phyloP scores from a whole-genome alignment of 257 asterid species.

The Euphrasia confusa region DNA sequence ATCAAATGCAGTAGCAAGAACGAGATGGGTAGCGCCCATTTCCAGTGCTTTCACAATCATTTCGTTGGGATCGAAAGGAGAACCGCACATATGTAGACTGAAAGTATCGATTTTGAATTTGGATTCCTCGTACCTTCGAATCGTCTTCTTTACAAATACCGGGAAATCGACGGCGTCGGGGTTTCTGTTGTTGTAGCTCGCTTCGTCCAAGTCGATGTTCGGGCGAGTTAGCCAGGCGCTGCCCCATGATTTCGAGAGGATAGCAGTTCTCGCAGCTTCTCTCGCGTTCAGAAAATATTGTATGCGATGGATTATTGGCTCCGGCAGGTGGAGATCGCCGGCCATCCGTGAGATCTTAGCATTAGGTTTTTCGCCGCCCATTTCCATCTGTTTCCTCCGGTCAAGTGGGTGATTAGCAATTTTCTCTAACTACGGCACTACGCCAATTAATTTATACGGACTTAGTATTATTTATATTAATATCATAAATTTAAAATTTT shows the following conservation, averaged over 20 bases:
- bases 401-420: too few species aligned
- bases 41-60: not conserved
- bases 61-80: too few species aligned
- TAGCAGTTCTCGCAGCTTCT: slow-evolving; percentile 17
- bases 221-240: slow-evolving; percentile 7
- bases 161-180: not conserved
- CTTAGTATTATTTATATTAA: too few species aligned
- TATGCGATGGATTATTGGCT: not conserved
- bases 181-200: too few species aligned
- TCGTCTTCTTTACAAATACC: not conserved
- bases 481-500: too few species aligned
- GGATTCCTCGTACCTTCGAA: slow-evolving; percentile 13
- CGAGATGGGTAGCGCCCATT: not conserved
- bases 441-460: too few species aligned
- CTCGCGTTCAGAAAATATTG: slow-evolving; percentile 16
- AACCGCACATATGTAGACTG: not conserved
- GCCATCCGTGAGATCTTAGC: too few species aligned
- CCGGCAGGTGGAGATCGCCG: too few species aligned
- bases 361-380: too few species aligned
- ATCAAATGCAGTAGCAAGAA: not conserved
- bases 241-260: slow-evolving; percentile 23
- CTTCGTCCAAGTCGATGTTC: not conserved
- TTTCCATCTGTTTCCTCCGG: too few species aligned
- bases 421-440: too few species aligned
- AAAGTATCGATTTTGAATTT: slow-evolving; percentile 12